phyloP scores from a whole-genome alignment of 805 yeast genomes.

The Grigorovia jiainica region DNA sequence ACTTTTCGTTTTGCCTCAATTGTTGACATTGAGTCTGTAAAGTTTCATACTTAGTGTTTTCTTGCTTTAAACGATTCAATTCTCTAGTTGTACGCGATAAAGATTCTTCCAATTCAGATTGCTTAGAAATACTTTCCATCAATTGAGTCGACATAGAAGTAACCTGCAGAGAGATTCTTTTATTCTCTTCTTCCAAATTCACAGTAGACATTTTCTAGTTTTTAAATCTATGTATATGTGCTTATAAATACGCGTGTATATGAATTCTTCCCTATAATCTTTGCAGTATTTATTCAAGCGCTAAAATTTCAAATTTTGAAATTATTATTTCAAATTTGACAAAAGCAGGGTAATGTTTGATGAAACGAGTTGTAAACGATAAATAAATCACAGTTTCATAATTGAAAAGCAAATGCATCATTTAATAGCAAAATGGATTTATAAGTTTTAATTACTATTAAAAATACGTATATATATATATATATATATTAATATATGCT shows the following conservation, averaged over 20 bases:
- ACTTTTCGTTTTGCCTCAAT: conserved; percentile 22
- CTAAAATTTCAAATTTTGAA: too few relatives aligned
- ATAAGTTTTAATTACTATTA: too few relatives aligned
- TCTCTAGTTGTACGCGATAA: conserved; percentile 33
- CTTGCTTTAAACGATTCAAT: conserved; percentile 18
- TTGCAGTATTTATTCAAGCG: too few relatives aligned
- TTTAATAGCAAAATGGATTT: too few relatives aligned
- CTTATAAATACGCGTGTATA: not conserved
- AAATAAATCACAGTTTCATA: too few relatives aligned
- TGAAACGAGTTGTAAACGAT: too few relatives aligned
- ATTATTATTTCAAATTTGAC: too few relatives aligned
- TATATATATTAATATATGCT: too few relatives aligned
- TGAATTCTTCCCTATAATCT: not conserved
- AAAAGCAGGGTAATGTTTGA: too few relatives aligned
- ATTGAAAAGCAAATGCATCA: too few relatives aligned
- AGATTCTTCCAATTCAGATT: conserved; percentile 45
- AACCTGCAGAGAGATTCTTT: conserved; percentile 45
- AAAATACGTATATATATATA: too few relatives aligned
- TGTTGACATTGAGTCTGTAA: conserved; percentile 28
- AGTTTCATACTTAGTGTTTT: conserved; percentile 20
- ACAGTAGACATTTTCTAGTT: not conserved
- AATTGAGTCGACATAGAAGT: conserved; percentile 48
- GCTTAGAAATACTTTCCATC: conserved; percentile 51
- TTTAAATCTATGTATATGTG: too few relatives aligned
- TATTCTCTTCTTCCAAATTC: conserved; percentile 26